These are phyloP conservation scores for Sisymbrium altissimum DNA, from an alignment of 345 rosid species.

Conservation along the genomic window DNA sequence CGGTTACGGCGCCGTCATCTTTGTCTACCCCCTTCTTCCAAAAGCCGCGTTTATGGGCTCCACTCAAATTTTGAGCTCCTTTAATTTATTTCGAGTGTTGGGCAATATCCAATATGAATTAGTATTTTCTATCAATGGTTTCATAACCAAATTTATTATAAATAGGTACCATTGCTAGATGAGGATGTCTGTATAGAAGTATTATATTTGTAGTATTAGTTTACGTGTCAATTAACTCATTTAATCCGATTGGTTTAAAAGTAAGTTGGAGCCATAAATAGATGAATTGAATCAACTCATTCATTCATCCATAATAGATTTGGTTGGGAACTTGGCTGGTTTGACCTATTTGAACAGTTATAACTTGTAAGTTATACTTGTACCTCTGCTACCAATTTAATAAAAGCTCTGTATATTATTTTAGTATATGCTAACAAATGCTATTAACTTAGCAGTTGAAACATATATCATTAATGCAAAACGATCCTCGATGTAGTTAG, in stretches of 20 bases:
- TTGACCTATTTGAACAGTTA: background rate
- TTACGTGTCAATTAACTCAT: background rate
- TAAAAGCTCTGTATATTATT: background rate
- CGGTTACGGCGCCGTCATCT: constrained; percentile 23
- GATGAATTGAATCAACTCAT: background rate
- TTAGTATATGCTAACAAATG: constrained; percentile 4
- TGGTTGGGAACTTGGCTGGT: constrained; percentile 24
- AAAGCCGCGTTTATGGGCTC: constrained; percentile 25
- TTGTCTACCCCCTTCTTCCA: constrained; percentile 19
- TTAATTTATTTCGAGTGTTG: background rate
- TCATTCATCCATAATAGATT: background rate
- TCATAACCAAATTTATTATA: background rate
- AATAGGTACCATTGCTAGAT: too few relatives aligned
- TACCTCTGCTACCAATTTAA: background rate
- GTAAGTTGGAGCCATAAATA: background rate
- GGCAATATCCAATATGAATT: background rate
- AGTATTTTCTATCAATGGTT: background rate
- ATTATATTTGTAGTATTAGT: background rate
- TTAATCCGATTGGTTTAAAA: background rate
- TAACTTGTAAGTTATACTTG: background rate
- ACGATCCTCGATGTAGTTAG: background rate
- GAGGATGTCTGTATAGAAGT: too few relatives aligned
- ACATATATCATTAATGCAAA: constrained; percentile 18
- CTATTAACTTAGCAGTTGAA: constrained; percentile 20
- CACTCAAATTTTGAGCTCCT: background rate